Conservation (phyloP, 441 rosid genomes). For the Hura crepitans region DNA sequence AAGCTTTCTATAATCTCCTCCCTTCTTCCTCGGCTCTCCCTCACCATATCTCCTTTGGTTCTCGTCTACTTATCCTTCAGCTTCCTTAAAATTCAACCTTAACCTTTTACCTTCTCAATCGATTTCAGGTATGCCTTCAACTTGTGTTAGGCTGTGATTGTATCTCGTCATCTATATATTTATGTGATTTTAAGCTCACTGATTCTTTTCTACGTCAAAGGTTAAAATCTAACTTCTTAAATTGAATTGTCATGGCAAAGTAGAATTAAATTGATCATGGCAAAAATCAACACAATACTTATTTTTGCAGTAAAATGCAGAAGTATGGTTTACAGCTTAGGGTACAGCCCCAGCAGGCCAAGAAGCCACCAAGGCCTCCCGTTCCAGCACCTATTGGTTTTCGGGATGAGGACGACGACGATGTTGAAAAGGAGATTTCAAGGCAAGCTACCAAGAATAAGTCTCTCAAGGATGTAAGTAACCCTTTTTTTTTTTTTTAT, state of each 20-base stretch:
- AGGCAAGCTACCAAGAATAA: slow-evolving; percentile 75
- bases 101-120: background rate
- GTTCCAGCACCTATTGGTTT: slow-evolving; percentile 43
- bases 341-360: slow-evolving; percentile 55
- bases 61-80: background rate
- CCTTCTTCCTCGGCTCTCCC: background rate
- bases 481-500: background rate
- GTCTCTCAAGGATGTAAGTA: slow-evolving; percentile 63
- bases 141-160: no score
- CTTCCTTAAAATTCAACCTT: background rate
- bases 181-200: no score
- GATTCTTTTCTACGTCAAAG: no score
- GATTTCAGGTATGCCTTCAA: background rate
- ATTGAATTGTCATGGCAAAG: background rate
- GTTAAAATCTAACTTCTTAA: no score
- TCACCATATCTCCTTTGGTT: background rate
- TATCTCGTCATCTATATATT: no score
- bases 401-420: slow-evolving; percentile 50
- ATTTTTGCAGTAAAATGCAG: slow-evolving; percentile 40
- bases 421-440: slow-evolving; percentile 71
- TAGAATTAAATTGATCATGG: background rate
- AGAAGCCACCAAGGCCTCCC: slow-evolving; percentile 48
- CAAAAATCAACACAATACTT: background rate
- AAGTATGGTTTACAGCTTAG: slow-evolving; percentile 84
- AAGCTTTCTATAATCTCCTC: background rate